Evolutionary conservation across 129 eudicot genomes (phyloP).

Genomic region (carrot (Daucus carota)): DNA sequence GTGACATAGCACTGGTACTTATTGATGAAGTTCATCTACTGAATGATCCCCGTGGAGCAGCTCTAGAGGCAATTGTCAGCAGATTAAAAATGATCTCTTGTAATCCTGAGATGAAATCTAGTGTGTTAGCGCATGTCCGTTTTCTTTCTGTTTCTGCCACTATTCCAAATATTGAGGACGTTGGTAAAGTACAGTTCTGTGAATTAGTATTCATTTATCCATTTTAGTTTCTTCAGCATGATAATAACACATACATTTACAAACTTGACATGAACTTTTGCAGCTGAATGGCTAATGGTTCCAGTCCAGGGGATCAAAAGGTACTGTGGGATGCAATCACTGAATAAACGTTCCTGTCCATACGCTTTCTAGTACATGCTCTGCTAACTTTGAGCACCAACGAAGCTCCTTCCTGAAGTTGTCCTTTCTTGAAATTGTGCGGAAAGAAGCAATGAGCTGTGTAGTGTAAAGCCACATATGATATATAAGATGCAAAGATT

Average conservation of each 20-base stretch:
- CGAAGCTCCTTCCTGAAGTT: not conserved
- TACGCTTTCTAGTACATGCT: not conserved
- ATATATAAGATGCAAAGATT: not conserved
- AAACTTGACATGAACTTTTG: conserved; percentile 18
- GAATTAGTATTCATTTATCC: not conserved
- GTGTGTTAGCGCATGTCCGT: conserved; percentile 71
- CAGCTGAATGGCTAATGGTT: conserved; percentile 98
- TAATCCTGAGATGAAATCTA: conserved; percentile 64
- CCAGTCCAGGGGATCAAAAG: conserved; percentile 83
- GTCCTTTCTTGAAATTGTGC: not conserved
- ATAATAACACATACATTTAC: conserved; percentile 4
- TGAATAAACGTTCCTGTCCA: conserved; percentile 4
- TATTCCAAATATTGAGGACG: conserved; percentile 15
- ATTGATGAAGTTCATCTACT: conserved; percentile 97
- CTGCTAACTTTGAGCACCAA: not conserved
- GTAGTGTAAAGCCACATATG: not conserved
- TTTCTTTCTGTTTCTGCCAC: conserved; percentile 95
- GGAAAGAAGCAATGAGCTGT: not conserved
- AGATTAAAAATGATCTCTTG: conserved; percentile 85
- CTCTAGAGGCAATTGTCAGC: conserved; percentile 93
- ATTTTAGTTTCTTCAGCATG: not conserved
- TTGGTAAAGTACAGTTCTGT: conserved; percentile 4
- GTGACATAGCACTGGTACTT: conserved; percentile 90
- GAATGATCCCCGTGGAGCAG: conserved; percentile 99
- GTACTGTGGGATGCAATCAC: conserved; percentile 32